These are phyloP conservation scores for Phaeotremella skinneri DNA, from an alignment of 768 basidiomycete species.

Conservation along the genomic window DNA sequence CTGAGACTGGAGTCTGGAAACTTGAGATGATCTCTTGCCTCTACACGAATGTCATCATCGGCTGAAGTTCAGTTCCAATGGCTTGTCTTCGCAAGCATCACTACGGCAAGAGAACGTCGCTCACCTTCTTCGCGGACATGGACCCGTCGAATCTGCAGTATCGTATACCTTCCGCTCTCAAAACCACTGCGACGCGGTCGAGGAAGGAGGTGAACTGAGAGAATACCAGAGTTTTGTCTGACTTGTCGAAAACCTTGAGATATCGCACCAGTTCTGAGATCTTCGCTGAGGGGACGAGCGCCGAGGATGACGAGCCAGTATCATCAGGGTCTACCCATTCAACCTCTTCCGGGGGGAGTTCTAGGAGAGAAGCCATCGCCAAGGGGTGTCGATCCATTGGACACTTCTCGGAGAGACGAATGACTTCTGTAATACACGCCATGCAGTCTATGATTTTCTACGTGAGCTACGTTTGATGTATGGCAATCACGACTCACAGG, in stretches of 20 bases:
- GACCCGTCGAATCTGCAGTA: constrained; percentile 81
- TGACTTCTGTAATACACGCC: constrained; percentile 30
- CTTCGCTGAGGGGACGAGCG: constrained; percentile 63
- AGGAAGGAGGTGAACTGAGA: constrained; percentile 85
- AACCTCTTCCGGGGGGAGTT: constrained; percentile 25
- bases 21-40: constrained; percentile 72
- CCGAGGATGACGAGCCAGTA: constrained; percentile 1
- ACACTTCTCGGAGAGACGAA: constrained; percentile 18
- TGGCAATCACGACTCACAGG: constrained; percentile 19
- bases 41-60: constrained; percentile 27
- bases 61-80: too few species aligned
- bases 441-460: constrained; percentile 25
- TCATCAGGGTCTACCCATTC: constrained; percentile 25
- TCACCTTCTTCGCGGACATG: constrained; percentile 67
- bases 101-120: background rate
- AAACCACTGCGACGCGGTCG: constrained; percentile 70
- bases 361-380: constrained; percentile 24
- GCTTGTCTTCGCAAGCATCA: background rate
- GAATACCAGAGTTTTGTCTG: constrained; percentile 81
- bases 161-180: constrained; percentile 67
- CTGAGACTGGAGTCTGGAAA: constrained; percentile 55
- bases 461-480: background rate
- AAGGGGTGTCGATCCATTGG: constrained; percentile 40
- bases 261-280: constrained; percentile 76
- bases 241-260: constrained; percentile 64